Evolutionary conservation across 768 basidiomycete genomes (phyloP).

Genomic region (Auriculariales sp.): DNA sequence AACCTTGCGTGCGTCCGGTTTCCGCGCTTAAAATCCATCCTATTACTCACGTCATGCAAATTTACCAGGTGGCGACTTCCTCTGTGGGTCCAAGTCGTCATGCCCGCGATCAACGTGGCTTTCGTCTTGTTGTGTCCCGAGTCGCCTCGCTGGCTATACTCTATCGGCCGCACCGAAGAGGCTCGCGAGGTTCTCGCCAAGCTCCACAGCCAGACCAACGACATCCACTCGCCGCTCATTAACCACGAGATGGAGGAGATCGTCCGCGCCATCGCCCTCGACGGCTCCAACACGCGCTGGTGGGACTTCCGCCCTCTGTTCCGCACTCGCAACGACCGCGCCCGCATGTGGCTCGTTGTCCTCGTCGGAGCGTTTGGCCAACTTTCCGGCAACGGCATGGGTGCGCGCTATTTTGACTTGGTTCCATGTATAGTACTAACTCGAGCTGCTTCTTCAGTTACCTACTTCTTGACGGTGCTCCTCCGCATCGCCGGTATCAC

Average conservation of each 20-base stretch:
- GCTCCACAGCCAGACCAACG: conserved; percentile 31
- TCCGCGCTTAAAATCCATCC: too few species aligned
- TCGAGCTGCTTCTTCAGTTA: conserved; percentile 15
- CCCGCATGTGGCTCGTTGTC: conserved; percentile 35
- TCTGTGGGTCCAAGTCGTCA: conserved; percentile 33
- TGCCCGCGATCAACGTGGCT: conserved; percentile 32
- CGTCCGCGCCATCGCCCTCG: too few species aligned
- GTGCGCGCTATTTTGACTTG: too few species aligned
- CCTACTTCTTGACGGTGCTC: conserved; percentile 37
- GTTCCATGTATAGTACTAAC: too few species aligned
- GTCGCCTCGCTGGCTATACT: conserved; percentile 45
- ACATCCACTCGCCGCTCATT: conserved; percentile 34
- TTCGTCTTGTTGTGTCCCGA: conserved; percentile 35
- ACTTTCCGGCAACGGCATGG: conserved; percentile 33
- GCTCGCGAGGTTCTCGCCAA: conserved; percentile 31
- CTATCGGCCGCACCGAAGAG: conserved; percentile 26
- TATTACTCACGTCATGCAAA: too few species aligned
- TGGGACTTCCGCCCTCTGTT: conserved; percentile 44
- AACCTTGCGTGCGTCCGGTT: too few species aligned
- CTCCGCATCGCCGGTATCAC: too few species aligned
- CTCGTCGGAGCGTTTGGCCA: conserved; percentile 30
- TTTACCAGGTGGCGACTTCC: conserved; percentile 44
- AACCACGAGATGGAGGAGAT: conserved; percentile 39
- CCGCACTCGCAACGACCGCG: conserved; percentile 28
- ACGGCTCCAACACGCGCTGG: conserved; percentile 13